Evolutionary conservation across 2,329 filamentous ascomycete genomes (phyloP).

Genomic region (Arthrobotrys entomopaga): DNA sequence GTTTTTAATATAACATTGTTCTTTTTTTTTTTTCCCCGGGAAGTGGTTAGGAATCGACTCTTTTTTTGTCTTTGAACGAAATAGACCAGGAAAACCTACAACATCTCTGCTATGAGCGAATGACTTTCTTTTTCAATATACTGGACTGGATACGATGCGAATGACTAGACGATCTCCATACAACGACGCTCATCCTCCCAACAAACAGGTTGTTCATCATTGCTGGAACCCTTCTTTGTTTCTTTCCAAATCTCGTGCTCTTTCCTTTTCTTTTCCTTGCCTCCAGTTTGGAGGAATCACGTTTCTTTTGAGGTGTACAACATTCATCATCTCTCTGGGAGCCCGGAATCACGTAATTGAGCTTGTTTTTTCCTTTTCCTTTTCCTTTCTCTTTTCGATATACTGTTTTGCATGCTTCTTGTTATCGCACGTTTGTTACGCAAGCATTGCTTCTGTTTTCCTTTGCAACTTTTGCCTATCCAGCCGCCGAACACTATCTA

Average conservation of each 20-base stretch:
- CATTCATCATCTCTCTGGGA: constrained; percentile 34
- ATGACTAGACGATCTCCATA: constrained; percentile 43
- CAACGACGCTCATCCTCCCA: constrained; percentile 39
- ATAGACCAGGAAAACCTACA: constrained; percentile 45
- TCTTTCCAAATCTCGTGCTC: constrained; percentile 46
- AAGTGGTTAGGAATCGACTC: constrained; percentile 52
- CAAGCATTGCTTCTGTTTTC: constrained; percentile 39
- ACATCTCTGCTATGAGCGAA: constrained; percentile 50
- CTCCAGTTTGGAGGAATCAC: constrained; percentile 20
- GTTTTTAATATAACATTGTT: constrained; percentile 42
- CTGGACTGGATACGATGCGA: constrained; percentile 54
- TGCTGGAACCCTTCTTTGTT: constrained; percentile 46
- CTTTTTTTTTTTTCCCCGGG: constrained; percentile 38
- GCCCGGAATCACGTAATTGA: constrained; percentile 31
- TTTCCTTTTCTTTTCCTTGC: constrained; percentile 30
- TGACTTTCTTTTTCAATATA: constrained; percentile 41
- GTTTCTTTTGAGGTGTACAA: constrained; percentile 24
- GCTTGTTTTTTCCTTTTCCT: constrained; percentile 38
- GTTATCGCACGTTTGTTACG: constrained; percentile 46
- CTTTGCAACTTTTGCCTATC: constrained; percentile 56
- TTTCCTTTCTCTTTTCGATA: constrained; percentile 42
- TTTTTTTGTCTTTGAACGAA: constrained; percentile 32
- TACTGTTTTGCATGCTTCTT: constrained; percentile 45
- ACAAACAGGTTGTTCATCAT: constrained; percentile 53
- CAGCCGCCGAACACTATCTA: constrained; percentile 39